Conservation (phyloP, 75 land plant species). For the Picea glauca region DNA sequence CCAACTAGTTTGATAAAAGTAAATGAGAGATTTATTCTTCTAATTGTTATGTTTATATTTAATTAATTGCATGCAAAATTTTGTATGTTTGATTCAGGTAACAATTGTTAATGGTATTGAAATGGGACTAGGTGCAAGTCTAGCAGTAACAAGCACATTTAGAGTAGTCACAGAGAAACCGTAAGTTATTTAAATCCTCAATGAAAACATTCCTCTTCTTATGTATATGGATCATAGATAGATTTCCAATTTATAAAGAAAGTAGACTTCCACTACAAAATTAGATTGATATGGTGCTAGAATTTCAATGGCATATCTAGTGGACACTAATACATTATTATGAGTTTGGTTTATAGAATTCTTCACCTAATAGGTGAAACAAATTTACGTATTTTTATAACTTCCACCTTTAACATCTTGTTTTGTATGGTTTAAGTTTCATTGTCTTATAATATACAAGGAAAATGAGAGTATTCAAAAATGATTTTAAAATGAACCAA, state of each 20-base stretch:
- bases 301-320: too few species aligned
- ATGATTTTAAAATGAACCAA: too few species aligned
- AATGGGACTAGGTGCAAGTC: slow-evolving; percentile 94
- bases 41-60: background rate
- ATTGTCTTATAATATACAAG: too few species aligned
- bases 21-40: background rate
- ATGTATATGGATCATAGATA: background rate
- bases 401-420: too few species aligned
- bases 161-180: slow-evolving; percentile 89
- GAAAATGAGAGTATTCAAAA: too few species aligned
- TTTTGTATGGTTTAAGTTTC: too few species aligned
- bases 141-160: slow-evolving; percentile 64
- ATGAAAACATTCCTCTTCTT: background rate
- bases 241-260: background rate
- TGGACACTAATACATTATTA: too few species aligned
- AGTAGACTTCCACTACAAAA: background rate
- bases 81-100: slow-evolving; percentile 38
- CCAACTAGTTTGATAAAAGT: background rate
- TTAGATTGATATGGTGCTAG: background rate
- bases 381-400: too few species aligned
- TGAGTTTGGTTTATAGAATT: too few species aligned
- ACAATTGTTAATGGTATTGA: slow-evolving; percentile 71
- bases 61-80: background rate
- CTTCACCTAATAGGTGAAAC: too few species aligned
- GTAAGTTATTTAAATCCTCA: slow-evolving; percentile 38